Percentiles rank a stretch among this genome's conserved stretches.
Evolutionary conservation across 139 green algal genomes (phyloP).

Genomic region (Volvox africanus): DNA sequence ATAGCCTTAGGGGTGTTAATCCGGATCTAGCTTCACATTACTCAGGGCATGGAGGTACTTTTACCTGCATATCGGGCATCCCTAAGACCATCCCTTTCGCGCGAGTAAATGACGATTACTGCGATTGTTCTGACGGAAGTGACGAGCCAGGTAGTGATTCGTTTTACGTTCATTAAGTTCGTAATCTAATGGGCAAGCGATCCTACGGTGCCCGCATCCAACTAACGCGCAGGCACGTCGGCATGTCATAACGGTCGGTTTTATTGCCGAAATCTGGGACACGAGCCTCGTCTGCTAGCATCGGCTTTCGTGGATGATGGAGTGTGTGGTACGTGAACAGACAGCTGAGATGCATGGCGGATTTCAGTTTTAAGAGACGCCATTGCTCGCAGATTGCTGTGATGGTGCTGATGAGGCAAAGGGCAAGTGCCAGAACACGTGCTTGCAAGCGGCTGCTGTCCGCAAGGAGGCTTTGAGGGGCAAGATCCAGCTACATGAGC

Average conservation of each 20-base stretch:
- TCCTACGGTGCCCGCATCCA: not conserved
- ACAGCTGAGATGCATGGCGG: not conserved
- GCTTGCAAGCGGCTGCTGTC: constrained; percentile 72
- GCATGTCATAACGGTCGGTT: constrained; percentile 88
- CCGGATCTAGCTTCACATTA: constrained; percentile 56
- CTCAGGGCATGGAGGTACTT: constrained; percentile 51
- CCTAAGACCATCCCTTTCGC: constrained; percentile 65
- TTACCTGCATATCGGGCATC: constrained; percentile 79
- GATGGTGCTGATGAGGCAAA: constrained; percentile 88
- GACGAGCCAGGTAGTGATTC: constrained; percentile 89
- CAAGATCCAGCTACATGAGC: constrained; percentile 61
- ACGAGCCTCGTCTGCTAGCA: constrained; percentile 75
- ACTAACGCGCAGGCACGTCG: constrained; percentile 78
- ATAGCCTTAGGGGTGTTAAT: constrained; percentile 44
- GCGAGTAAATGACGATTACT: constrained; percentile 95
- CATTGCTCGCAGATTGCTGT: constrained; percentile 87
- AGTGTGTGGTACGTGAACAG: constrained; percentile 82
- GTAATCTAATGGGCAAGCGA: not conserved
- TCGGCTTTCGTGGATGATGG: constrained; percentile 93
- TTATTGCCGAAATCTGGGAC: constrained; percentile 89
- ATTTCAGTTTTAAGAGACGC: not conserved
- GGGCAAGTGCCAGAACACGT: constrained; percentile 86
- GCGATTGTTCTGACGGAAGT: constrained; percentile 93
- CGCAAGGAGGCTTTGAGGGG: constrained; percentile 61
- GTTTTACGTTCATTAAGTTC: not conserved